phyloP scores from a whole-genome alignment of 2,329 filamentous ascomycete genomes.

The Aureobasidium subglaciale region DNA sequence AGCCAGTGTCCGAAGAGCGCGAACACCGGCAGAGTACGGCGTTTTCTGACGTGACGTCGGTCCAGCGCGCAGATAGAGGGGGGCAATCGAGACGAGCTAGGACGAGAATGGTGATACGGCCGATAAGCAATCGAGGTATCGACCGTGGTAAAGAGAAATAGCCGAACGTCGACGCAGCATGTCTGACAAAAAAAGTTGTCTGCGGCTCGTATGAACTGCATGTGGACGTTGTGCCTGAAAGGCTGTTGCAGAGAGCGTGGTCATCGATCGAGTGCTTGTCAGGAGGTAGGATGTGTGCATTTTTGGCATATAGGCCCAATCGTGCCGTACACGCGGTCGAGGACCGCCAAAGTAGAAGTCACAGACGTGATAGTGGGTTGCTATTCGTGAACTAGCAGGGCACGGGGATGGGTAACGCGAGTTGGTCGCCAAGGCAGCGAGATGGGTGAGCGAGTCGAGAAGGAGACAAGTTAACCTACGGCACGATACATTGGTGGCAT shows the following conservation, averaged over 20 bases:
- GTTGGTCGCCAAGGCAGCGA: conserved; percentile 12
- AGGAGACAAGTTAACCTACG: neutral
- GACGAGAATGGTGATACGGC: neutral
- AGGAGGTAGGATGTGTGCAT: neutral
- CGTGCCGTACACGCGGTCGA: conserved; percentile 3
- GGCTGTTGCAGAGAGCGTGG: neutral
- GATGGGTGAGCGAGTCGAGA: neutral
- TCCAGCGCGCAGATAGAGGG: neutral
- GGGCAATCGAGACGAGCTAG: neutral
- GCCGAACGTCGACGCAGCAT: conserved; percentile 9
- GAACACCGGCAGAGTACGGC: neutral
- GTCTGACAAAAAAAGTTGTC: neutral
- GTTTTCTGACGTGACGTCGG: conserved; percentile 7
- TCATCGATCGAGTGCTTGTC: neutral
- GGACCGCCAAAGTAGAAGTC: neutral
- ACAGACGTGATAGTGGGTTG: neutral
- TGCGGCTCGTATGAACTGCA: neutral
- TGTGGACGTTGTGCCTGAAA: neutral
- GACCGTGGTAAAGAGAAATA: neutral
- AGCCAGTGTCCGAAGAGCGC: neutral
- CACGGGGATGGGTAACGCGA: neutral
- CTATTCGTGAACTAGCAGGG: neutral
- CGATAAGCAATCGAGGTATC: conserved; percentile 7
- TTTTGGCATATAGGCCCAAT: neutral
- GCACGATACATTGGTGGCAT: conserved; percentile 5